Conservation (phyloP, 257 asterid genomes). For the Solanum pinnatisectum region DNA sequence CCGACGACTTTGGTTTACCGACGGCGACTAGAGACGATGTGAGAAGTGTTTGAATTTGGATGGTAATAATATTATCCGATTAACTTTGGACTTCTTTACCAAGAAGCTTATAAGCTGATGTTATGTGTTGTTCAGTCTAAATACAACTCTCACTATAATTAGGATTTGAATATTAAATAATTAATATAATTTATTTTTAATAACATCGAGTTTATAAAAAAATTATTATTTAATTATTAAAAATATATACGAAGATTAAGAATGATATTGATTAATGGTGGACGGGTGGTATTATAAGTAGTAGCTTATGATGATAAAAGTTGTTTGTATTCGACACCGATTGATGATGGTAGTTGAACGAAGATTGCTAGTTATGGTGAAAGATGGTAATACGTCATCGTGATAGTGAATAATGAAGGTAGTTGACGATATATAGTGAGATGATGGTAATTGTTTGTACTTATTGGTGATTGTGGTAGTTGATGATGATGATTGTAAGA, state of each 20-base stretch:
- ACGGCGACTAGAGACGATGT: background rate
- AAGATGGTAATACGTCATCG: background rate
- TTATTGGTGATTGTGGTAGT: background rate
- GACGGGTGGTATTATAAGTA: background rate
- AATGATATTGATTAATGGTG: background rate
- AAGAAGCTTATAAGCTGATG: background rate
- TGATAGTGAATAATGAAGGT: background rate
- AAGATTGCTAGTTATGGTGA: background rate
- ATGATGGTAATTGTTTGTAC: background rate
- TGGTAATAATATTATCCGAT: background rate
- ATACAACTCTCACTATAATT: background rate
- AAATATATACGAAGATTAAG: background rate
- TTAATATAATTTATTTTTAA: too few relatives aligned
- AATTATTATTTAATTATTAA: too few relatives aligned
- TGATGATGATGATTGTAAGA: background rate
- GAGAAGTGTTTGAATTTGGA: background rate
- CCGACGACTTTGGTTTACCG: background rate
- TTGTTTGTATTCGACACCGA: fast-evolving
- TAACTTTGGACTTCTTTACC: background rate
- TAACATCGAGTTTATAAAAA: too few relatives aligned
- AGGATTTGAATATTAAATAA: too few relatives aligned
- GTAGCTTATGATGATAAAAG: background rate
- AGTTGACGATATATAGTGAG: background rate
- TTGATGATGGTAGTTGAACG: background rate
- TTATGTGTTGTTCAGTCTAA: background rate